phyloP scores from a whole-genome alignment of 345 rosid genomes.

The Cardamine chenopodiifolia region DNA sequence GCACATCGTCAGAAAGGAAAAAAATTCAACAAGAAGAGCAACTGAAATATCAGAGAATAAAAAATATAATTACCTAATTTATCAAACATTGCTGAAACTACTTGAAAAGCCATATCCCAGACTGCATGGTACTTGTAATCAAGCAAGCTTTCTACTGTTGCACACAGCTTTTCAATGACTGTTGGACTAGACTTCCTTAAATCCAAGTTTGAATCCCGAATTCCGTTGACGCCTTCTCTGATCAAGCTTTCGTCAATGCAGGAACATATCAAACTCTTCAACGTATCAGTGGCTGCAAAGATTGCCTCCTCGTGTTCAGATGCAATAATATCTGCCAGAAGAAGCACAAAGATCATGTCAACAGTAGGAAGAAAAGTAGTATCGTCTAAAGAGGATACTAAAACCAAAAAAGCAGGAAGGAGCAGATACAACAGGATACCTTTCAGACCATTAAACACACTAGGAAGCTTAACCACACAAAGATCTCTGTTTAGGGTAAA shows the following conservation, averaged over 20 bases:
- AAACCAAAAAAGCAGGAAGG: background rate
- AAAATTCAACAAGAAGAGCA: constrained; percentile 11
- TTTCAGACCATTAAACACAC: constrained; percentile 71
- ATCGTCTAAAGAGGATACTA: background rate
- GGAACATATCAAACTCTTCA: constrained; percentile 64
- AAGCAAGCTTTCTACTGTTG: constrained; percentile 76
- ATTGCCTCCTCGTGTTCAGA: constrained; percentile 96
- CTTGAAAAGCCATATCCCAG: constrained; percentile 86
- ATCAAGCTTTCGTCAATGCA: constrained; percentile 82
- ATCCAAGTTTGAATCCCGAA: constrained; percentile 44
- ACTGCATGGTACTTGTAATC: constrained; percentile 74
- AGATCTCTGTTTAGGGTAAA: constrained; percentile 63
- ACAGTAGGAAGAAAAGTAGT: constrained; percentile 6
- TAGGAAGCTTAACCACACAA: constrained; percentile 72
- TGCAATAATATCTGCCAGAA: constrained; percentile 74
- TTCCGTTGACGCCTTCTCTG: constrained; percentile 69
- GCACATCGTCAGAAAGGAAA: constrained; percentile 8
- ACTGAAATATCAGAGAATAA: background rate
- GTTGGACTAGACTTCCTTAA: constrained; percentile 66
- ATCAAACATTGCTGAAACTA: constrained; percentile 74
- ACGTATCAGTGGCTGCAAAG: constrained; percentile 73
- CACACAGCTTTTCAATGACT: constrained; percentile 75
- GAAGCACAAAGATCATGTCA: constrained; percentile 15
- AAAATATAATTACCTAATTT: constrained; percentile 66
- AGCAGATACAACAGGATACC: constrained; percentile 51